Evolutionary conservation across 192 early-diverging fungal species (phyloP).

Genomic region (Podila epicladia): DNA sequence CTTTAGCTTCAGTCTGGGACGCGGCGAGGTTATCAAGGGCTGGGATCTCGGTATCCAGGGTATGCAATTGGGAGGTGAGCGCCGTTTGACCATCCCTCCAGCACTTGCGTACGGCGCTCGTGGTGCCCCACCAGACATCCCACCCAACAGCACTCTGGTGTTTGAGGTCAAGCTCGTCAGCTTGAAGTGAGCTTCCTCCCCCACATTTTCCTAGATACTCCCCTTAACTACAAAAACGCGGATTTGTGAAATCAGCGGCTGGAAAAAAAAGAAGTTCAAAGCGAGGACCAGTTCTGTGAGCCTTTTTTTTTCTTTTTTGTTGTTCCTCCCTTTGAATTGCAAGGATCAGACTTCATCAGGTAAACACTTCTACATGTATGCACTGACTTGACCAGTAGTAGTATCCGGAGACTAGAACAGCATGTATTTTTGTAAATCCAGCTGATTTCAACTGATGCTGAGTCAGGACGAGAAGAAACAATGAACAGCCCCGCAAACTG

Average conservation of each 20-base stretch:
- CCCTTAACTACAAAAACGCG: no score
- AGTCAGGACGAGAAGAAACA: no score
- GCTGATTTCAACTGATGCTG: no score
- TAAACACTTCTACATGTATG: slow-evolving; percentile 6
- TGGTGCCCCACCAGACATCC: slow-evolving; percentile 87
- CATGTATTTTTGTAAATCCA: no score
- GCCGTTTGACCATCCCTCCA: slow-evolving; percentile 88
- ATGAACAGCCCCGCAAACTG: no score
- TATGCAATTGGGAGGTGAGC: slow-evolving; percentile 88
- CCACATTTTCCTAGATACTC: not conserved
- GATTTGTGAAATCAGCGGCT: no score
- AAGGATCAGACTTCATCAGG: slow-evolving; percentile 46
- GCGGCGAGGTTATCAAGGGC: slow-evolving; percentile 89
- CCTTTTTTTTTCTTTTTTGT: slow-evolving; percentile 10
- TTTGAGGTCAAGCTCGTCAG: slow-evolving; percentile 75
- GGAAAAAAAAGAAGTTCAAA: not conserved
- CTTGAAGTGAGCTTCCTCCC: slow-evolving; percentile 11
- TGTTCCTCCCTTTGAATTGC: slow-evolving; percentile 1
- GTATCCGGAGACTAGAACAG: no score
- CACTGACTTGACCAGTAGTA: no score
- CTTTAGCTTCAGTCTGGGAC: slow-evolving; percentile 83
- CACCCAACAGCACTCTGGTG: slow-evolving; percentile 79
- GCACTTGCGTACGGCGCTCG: slow-evolving; percentile 58
- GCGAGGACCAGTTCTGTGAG: not conserved
- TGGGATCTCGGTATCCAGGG: slow-evolving; percentile 89